These are phyloP conservation scores for Nicotiana benthamiana DNA, from an alignment of 257 asterid species.

Conservation along the genomic window DNA sequence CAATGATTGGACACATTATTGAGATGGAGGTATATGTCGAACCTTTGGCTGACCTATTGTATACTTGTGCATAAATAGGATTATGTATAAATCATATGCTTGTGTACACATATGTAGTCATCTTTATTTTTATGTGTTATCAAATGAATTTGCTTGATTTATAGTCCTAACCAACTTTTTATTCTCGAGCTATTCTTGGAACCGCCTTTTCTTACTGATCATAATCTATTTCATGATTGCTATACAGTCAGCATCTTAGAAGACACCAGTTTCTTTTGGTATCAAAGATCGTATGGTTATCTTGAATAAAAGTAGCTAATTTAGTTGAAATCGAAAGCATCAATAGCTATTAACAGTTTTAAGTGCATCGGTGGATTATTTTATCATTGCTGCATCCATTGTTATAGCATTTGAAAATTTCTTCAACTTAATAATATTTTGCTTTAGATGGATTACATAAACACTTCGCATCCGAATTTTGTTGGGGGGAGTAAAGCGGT, in stretches of 20 bases:
- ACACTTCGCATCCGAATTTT: slow-evolving; percentile 87
- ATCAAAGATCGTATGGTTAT: neutral
- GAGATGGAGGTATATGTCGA: slow-evolving; percentile 76
- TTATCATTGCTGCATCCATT: neutral
- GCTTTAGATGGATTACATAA: slow-evolving; percentile 78
- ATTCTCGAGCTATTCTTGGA: neutral
- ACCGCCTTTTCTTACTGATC: neutral
- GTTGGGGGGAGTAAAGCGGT: slow-evolving; percentile 91
- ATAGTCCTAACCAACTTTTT: neutral
- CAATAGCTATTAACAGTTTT: neutral
- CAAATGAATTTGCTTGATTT: neutral
- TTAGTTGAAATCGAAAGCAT: neutral
- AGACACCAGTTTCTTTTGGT: neutral
- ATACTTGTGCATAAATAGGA: neutral
- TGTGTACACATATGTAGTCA: neutral
- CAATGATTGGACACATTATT: slow-evolving; percentile 77
- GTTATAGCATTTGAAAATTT: neutral
- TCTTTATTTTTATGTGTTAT: neutral
- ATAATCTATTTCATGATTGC: neutral
- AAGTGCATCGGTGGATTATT: neutral
- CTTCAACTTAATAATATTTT: neutral
- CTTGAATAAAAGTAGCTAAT: neutral
- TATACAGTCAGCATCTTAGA: neutral
- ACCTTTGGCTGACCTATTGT: neutral
- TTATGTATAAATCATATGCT: neutral